These are phyloP conservation scores for Flaveria trinervia DNA, from an alignment of 129 eudicot genomes.

Conservation along the genomic window DNA sequence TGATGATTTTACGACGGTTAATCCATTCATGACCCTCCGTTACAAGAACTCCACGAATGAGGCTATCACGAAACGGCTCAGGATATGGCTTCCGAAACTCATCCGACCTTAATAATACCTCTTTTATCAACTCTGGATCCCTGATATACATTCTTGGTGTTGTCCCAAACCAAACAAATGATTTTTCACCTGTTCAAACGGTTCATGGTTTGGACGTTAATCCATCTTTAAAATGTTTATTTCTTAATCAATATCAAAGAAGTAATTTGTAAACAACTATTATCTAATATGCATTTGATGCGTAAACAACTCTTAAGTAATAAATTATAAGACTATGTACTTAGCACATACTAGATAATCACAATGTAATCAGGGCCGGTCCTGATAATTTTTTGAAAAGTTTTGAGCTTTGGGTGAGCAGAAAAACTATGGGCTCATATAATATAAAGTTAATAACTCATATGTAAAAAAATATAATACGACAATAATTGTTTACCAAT, in stretches of 20 bases:
- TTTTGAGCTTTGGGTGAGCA: no score
- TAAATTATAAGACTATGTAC: no score
- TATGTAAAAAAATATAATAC: no score
- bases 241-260: neutral
- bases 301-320: no score
- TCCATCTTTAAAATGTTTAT: neutral
- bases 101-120: slow-evolving; percentile 50
- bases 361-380: no score
- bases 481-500: no score
- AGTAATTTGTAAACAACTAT: no score
- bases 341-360: no score
- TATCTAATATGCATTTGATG: no score
- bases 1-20: slow-evolving; percentile 48
- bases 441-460: no score
- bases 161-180: slow-evolving; percentile 48
- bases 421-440: no score
- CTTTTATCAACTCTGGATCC: slow-evolving; percentile 53
- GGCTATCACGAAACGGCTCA: slow-evolving; percentile 37
- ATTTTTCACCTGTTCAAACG: slow-evolving; percentile 44
- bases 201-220: neutral
- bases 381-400: no score
- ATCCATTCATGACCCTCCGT: slow-evolving; percentile 52
- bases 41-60: slow-evolving; percentile 40
- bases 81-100: slow-evolving; percentile 52
- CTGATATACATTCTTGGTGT: slow-evolving; percentile 46